A percentile compares a stretch with the other conserved stretches of the same genome.
phyloP scores from a whole-genome alignment of 768 basidiomycete genomes.

The Scleroderma citrinum region DNA sequence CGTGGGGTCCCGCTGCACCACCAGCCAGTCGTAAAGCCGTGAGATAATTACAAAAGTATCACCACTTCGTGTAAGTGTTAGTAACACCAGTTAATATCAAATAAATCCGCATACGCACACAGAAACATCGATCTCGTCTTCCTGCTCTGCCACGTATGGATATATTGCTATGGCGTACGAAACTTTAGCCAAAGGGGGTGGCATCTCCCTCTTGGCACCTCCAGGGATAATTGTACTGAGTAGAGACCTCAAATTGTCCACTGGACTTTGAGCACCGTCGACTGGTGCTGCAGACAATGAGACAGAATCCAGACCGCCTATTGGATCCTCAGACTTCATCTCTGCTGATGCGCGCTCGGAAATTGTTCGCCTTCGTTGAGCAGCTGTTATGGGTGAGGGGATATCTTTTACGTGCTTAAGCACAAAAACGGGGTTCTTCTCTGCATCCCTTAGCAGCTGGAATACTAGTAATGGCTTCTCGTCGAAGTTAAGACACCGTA shows the following conservation, averaged over 20 bases:
- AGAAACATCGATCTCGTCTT: slow-evolving; percentile 96
- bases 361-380: slow-evolving; percentile 90
- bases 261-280: slow-evolving; percentile 25
- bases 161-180: slow-evolving; percentile 98
- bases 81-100: background rate
- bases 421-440: slow-evolving; percentile 99
- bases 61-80: slow-evolving; percentile 44
- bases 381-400: slow-evolving; percentile 92
- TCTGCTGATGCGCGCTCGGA: slow-evolving; percentile 10
- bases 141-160: slow-evolving; percentile 96
- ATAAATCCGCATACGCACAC: slow-evolving; percentile 56
- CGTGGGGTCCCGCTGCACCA: slow-evolving; percentile 89
- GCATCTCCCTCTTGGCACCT: slow-evolving; percentile 35
- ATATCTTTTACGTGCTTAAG: slow-evolving; percentile 92
- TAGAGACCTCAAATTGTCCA: slow-evolving; percentile 16
- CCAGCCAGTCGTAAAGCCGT: slow-evolving; percentile 98
- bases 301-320: slow-evolving; percentile 32
- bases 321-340: no score
- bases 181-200: slow-evolving; percentile 43
- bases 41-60: slow-evolving; percentile 92
- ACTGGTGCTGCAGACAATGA: slow-evolving; percentile 30
- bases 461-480: slow-evolving; percentile 96
- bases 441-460: slow-evolving; percentile 93
- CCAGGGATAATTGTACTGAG: slow-evolving; percentile 26
- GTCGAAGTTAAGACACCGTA: slow-evolving; percentile 94